These are phyloP conservation scores for Boletales sp. DNA, from an alignment of 768 basidiomycete genomes.

Conservation along the genomic window DNA sequence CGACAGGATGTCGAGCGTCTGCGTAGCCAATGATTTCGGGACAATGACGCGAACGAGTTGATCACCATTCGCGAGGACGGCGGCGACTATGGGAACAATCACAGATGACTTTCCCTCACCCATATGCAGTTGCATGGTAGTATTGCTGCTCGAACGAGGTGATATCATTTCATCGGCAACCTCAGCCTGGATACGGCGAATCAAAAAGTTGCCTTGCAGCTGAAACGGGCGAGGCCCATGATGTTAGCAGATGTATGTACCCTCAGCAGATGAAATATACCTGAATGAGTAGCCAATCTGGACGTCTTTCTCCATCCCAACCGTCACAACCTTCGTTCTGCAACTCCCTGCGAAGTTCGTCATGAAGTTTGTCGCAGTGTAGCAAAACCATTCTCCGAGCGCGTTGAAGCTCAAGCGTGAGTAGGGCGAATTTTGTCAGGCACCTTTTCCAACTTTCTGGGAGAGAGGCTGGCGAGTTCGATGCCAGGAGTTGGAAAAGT, in stretches of 20 bases:
- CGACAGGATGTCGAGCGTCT: constrained; percentile 46
- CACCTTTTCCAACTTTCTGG: constrained; percentile 24
- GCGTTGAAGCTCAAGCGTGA: constrained; percentile 32
- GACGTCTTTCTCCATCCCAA: constrained; percentile 15
- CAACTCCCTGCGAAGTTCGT: constrained; percentile 29
- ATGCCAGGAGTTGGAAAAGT: constrained; percentile 29
- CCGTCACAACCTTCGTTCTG: constrained; percentile 16
- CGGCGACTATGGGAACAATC: constrained; percentile 42
- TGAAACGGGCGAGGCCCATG: constrained; percentile 8
- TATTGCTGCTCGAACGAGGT: constrained; percentile 33
- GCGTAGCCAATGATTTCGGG: constrained; percentile 39
- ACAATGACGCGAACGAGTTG: constrained; percentile 45
- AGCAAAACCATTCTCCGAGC: constrained; percentile 30
- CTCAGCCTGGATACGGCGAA: constrained; percentile 38
- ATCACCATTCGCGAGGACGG: constrained; percentile 39
- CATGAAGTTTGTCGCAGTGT: constrained; percentile 11
- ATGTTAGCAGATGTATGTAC: neutral
- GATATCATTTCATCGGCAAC: constrained; percentile 45
- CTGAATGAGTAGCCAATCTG: constrained; percentile 45
- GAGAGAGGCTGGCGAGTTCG: constrained; percentile 9
- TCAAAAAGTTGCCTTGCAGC: constrained; percentile 42
- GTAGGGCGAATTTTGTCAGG: constrained; percentile 25
- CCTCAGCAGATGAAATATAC: constrained; percentile 9
- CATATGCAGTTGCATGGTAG: constrained; percentile 49
- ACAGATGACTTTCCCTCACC: constrained; percentile 50